phyloP scores from a whole-genome alignment of 441 rosid species.

The Adansonia gregorii region DNA sequence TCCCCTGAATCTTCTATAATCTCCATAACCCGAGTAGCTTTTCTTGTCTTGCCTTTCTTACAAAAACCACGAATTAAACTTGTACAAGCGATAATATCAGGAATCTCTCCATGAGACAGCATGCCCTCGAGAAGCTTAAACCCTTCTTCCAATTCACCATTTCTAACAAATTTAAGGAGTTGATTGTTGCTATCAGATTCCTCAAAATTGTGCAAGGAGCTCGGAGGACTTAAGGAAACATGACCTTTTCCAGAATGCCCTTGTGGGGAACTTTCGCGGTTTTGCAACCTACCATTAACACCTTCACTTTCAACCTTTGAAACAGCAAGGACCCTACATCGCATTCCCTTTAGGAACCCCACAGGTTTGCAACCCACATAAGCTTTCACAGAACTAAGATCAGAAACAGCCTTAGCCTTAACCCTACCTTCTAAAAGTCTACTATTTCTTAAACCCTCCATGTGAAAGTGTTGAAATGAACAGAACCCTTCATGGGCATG shows the following conservation, averaged over 20 bases:
- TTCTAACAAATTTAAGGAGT: conserved; percentile 57
- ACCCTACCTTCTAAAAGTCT: conserved; percentile 28
- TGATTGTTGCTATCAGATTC: conserved; percentile 65
- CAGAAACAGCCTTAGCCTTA: conserved; percentile 30
- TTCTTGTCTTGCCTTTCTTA: conserved; percentile 64
- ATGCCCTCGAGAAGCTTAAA: conserved; percentile 73
- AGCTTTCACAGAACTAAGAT: conserved; percentile 28
- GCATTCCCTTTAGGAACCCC: conserved; percentile 42
- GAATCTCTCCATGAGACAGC: conserved; percentile 72
- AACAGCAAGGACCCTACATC: conserved; percentile 42
- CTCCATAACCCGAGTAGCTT: conserved; percentile 75
- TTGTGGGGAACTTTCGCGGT: conserved; percentile 35
- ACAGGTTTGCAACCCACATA: conserved; percentile 26
- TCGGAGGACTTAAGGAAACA: conserved; percentile 31
- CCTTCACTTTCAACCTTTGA: conserved; percentile 47
- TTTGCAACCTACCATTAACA: conserved; percentile 50
- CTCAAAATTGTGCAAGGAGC: conserved; percentile 45
- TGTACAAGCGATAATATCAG: conserved; percentile 73
- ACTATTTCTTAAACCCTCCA: conserved; percentile 40
- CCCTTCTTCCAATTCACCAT: conserved; percentile 69
- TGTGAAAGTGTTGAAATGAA: conserved; percentile 47
- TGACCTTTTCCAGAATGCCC: conserved; percentile 55
- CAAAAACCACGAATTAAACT: conserved; percentile 82
- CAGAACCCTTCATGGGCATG: conserved; percentile 58
- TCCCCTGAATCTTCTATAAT: conserved; percentile 78